These are phyloP conservation scores for Triticum monococcum DNA, from an alignment of 176 grass and related monocot species.

Conservation along the genomic window DNA sequence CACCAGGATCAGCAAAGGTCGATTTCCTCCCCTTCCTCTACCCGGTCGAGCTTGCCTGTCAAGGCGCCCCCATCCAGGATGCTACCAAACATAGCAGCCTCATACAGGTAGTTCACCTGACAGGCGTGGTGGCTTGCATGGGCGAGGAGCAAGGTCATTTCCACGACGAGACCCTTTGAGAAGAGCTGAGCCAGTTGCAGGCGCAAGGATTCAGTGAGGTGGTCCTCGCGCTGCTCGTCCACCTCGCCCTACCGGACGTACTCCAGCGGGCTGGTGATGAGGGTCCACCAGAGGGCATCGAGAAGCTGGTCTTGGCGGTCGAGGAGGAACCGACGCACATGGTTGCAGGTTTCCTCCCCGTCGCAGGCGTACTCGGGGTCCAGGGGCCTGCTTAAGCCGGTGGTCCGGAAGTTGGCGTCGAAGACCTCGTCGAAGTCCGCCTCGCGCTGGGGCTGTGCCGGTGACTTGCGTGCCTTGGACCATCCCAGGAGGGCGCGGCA, in stretches of 20 bases:
- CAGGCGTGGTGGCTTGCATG: neutral
- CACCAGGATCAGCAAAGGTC: no score
- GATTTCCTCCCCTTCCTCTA: neutral
- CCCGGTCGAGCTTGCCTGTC: neutral
- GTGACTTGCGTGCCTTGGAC: neutral
- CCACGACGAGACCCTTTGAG: neutral
- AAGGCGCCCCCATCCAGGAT: neutral
- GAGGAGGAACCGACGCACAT: neutral
- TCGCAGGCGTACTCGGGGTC: neutral
- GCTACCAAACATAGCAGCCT: neutral
- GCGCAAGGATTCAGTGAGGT: neutral
- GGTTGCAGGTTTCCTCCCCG: neutral
- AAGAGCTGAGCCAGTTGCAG: neutral
- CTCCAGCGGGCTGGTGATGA: neutral
- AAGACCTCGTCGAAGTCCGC: conserved; percentile 1
- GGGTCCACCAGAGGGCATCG: neutral
- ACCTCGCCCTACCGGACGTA: neutral
- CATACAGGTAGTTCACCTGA: neutral
- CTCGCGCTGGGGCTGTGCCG: neutral
- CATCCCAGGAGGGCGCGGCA: neutral
- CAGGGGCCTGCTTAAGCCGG: neutral
- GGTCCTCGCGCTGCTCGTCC: neutral
- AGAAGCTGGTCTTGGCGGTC: neutral
- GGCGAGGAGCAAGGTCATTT: neutral
- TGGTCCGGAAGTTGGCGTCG: neutral